A percentile compares a stretch with the other conserved stretches of the same genome.
Conservation (phyloP, 768 basidiomycete species). For the Boletus sensibilis region DNA sequence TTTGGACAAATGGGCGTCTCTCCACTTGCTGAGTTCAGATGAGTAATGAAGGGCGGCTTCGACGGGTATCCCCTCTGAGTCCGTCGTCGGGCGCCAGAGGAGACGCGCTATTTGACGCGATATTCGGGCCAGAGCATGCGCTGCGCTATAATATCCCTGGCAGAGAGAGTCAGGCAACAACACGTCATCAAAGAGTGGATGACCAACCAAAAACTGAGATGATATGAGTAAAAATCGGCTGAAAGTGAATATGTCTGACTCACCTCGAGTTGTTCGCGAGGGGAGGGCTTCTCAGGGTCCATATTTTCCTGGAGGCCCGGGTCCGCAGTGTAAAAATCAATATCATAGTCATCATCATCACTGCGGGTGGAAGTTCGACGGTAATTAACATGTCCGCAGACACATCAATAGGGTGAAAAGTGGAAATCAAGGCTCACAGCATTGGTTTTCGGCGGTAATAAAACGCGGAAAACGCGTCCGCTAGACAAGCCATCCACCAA, state of each 20-base stretch:
- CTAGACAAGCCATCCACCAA: conserved; percentile 91
- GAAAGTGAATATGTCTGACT: conserved; percentile 16
- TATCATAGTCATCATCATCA: conserved; percentile 87
- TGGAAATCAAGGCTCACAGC: conserved; percentile 42
- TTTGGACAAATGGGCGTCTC: conserved; percentile 66
- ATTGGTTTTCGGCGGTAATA: conserved; percentile 86
- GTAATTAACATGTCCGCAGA: conserved; percentile 23
- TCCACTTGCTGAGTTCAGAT: conserved; percentile 63
- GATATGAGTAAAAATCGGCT: conserved; percentile 8
- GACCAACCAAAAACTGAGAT: conserved; percentile 64
- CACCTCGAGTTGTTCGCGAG: conserved; percentile 80
- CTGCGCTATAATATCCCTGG: conserved; percentile 82
- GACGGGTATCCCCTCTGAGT: conserved; percentile 73
- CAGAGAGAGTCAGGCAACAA: conserved; percentile 8
- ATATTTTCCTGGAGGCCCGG: conserved; percentile 49
- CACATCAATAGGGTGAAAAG: conserved; percentile 10
- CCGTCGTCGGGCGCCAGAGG: conserved; percentile 77
- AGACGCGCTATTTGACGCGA: conserved; percentile 78
- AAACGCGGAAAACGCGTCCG: conserved; percentile 78
- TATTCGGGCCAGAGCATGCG: conserved; percentile 80
- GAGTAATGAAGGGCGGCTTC: conserved; percentile 60
- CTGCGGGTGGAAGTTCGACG: conserved; percentile 30
- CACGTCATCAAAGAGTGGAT: conserved; percentile 5
- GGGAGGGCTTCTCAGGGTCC: conserved; percentile 56
- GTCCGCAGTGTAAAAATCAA: conserved; percentile 82